Percentiles rank a stretch among this genome's conserved stretches.
phyloP scores from a whole-genome alignment of 2,329 filamentous ascomycete species.

The Catunica adiposa region DNA sequence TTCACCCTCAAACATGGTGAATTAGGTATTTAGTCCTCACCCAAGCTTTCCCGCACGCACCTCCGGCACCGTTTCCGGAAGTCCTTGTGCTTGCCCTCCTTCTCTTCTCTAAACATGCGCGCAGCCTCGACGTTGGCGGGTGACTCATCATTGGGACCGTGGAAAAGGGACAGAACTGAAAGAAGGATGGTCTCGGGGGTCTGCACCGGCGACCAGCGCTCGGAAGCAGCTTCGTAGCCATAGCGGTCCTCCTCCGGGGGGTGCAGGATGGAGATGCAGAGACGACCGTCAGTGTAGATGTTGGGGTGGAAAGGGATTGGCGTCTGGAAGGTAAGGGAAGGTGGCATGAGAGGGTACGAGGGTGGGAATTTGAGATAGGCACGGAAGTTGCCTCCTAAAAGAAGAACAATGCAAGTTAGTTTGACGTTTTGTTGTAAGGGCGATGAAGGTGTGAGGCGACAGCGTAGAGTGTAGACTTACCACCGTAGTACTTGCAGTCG shows the following conservation, averaged over 20 bases:
- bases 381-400: constrained; percentile 74
- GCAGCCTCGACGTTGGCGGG: constrained; percentile 93
- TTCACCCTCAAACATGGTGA: too few species aligned
- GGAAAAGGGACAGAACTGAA: constrained; percentile 81
- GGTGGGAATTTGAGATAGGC: constrained; percentile 68
- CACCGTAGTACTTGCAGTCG: constrained; percentile 84
- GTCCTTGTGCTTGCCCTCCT: constrained; percentile 41
- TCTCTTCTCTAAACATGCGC: constrained; percentile 68
- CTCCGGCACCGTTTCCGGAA: constrained; percentile 65
- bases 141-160: constrained; percentile 85
- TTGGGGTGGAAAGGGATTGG: constrained; percentile 88
- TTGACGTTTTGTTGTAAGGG: too few species aligned
- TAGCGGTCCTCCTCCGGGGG: constrained; percentile 86
- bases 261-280: constrained; percentile 96
- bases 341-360: constrained; percentile 75
- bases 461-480: constrained; percentile 31
- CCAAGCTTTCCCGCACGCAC: constrained; percentile 67
- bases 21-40: constrained; percentile 51
- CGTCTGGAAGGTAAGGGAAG: constrained; percentile 69
- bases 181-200: constrained; percentile 87
- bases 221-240: constrained; percentile 77
- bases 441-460: too few species aligned
- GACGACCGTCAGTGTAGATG: constrained; percentile 70
- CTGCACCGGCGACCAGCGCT: constrained; percentile 91
- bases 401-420: background rate